phyloP scores from a whole-genome alignment of 805 yeast species.

The Huiozyma sinensis region DNA sequence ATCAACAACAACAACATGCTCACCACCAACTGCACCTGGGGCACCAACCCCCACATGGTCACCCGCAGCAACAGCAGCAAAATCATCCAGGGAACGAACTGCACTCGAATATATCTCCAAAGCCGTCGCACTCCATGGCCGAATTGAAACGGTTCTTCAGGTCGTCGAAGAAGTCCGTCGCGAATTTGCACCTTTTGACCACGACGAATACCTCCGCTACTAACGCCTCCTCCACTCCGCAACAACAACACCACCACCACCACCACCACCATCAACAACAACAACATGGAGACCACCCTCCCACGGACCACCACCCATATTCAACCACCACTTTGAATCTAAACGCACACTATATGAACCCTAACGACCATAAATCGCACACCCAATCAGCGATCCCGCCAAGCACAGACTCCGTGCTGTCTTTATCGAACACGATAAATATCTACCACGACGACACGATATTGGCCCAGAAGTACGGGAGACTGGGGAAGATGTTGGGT shows the following conservation, averaged over 20 bases:
- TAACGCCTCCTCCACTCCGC: background rate
- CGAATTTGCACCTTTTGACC: conserved; percentile 3
- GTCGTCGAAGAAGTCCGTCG: conserved; percentile 30
- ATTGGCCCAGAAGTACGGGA: conserved; percentile 54
- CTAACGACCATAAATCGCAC: conserved; percentile 8
- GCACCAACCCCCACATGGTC: conserved; percentile 2
- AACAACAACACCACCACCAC: background rate
- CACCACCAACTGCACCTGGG: background rate
- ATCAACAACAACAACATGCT: background rate
- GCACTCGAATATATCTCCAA: conserved; percentile 11
- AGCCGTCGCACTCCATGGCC: conserved; percentile 42
- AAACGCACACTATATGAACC: conserved; percentile 7
- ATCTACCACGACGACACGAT: conserved; percentile 43
- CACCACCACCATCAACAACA: background rate
- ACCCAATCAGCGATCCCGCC: conserved; percentile 31
- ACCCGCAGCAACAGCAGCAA: conserved; percentile 1
- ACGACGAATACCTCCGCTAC: conserved; percentile 4
- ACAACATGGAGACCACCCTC: background rate
- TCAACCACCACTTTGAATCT: conserved; percentile 11
- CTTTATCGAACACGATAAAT: conserved; percentile 25
- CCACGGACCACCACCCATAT: conserved; percentile 8
- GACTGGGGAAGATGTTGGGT: conserved; percentile 63
- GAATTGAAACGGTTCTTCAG: conserved; percentile 65
- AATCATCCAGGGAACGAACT: conserved; percentile 1
- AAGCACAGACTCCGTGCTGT: conserved; percentile 25